phyloP scores from a whole-genome alignment of 2,329 filamentous ascomycete genomes.

The Scytalidium sp. region DNA sequence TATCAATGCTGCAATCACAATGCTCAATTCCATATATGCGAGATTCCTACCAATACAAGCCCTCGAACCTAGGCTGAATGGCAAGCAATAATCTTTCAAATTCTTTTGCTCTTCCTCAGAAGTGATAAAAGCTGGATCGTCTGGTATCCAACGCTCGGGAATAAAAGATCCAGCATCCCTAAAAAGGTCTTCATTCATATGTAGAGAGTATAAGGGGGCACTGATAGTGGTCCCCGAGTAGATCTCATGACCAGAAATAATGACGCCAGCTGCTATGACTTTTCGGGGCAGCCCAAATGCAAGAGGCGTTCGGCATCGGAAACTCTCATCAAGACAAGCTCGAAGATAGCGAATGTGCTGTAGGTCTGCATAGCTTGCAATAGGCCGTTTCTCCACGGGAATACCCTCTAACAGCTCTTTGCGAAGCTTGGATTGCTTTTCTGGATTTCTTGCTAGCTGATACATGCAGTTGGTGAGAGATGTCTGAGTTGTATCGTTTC shows the following conservation, averaged over 20 bases:
- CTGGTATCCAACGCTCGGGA: neutral
- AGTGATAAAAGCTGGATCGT: too few species aligned
- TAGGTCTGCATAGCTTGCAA: slow-evolving; percentile 46
- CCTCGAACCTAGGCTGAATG: too few species aligned
- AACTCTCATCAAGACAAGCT: slow-evolving; percentile 45
- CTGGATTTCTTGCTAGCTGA: slow-evolving; percentile 46
- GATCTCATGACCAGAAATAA: slow-evolving; percentile 39
- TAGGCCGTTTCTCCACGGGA: slow-evolving; percentile 38
- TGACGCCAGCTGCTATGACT: slow-evolving; percentile 38
- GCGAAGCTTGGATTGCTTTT: slow-evolving; percentile 34
- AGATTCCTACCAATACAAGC: too few species aligned
- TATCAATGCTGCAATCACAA: too few species aligned
- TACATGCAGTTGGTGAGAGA: slow-evolving; percentile 50
- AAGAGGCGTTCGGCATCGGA: slow-evolving; percentile 40
- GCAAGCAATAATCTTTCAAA: neutral
- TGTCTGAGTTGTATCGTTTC: slow-evolving; percentile 44
- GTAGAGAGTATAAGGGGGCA: slow-evolving; percentile 35
- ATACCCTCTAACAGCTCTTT: slow-evolving; percentile 42
- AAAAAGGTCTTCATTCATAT: slow-evolving; percentile 17
- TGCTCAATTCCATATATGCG: too few species aligned
- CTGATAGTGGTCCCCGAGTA: slow-evolving; percentile 38
- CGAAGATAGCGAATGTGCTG: slow-evolving; percentile 47
- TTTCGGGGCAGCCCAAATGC: slow-evolving; percentile 38
- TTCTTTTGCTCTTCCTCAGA: neutral
- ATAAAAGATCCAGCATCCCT: neutral